Base-by-base conservation (phyloP, 495 filamentous ascomycete genomes). In the Ramalina peruviana region DNA sequence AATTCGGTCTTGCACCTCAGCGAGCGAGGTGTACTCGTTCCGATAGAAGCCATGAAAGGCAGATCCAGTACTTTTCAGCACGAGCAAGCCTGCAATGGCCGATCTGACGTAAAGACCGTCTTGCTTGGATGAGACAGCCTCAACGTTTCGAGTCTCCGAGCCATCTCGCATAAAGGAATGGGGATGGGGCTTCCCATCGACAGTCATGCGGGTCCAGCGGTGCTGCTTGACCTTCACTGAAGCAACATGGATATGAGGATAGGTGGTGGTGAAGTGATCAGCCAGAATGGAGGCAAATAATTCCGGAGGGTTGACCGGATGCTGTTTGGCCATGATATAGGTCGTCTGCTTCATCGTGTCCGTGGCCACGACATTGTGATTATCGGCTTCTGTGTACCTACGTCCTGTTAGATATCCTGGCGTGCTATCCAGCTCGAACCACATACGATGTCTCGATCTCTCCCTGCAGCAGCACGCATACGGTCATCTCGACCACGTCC, bases 271-370 rank as follows among this genome's bases (percentile, higher is more conserved):
- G 72, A 96, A 97, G 73, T 97, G 92, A 52, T 79, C 75, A 48
- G 81, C 86, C 26, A 97, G 67, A 56, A 83, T 82, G 60, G 81
- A 77, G 58, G 81, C 92, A 62, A 92, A 98, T 43, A 94, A 79
- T 70, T 98, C 92, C 2, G 92, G 92, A 17, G 92, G 88, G 45
- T 81, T 88, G 50, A 97, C 85, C 43, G 92, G 86, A 72, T 90
- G 75, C 64, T 94, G 85, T 68, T 95, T 96, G 56, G 92, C 90
- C 48, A 80, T 72, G 75, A 96, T 87, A 69, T 90, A 94, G 70
- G 87, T 81, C 54, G 89, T 95, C 70, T 98, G 94, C 71, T 98
- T 98, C 72, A 95, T 90, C 10, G 88, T 90, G 68, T 98, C 92
- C 37, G 92, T 98, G 46, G 92, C 88, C 38, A 98, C 92, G 21